Conservation (phyloP, 2,329 filamentous ascomycete genomes). For the Trichophyton mentagrophytes region DNA sequence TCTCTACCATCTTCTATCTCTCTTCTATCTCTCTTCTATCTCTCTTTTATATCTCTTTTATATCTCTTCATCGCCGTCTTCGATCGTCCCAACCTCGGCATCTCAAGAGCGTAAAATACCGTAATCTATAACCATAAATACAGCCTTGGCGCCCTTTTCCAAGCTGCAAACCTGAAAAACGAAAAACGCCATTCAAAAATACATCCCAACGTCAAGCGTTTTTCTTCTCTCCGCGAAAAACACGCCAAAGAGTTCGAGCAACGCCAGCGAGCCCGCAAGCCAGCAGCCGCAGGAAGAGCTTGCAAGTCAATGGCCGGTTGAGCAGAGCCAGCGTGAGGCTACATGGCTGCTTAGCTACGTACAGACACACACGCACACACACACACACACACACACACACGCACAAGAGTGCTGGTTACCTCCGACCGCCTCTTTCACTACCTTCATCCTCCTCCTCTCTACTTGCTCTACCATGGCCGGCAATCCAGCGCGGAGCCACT, state of each 20-base stretch:
- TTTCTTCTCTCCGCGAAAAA: neutral
- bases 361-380: neutral
- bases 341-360: neutral
- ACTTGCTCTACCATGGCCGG: slow-evolving; percentile 28
- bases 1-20: neutral
- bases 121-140: neutral
- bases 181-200: neutral
- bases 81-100: neutral
- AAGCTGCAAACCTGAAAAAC: neutral
- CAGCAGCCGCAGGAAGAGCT: no score
- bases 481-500: slow-evolving; percentile 33
- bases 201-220: neutral
- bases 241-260: no score
- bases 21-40: neutral
- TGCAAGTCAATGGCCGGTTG: neutral
- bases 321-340: neutral
- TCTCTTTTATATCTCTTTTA: neutral
- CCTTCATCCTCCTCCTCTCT: neutral
- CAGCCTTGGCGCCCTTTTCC: neutral
- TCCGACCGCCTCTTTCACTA: neutral
- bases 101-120: neutral
- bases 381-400: no score
- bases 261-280: no score
- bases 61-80: neutral
- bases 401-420: neutral